Percentiles rank a stretch among this genome's conserved stretches.
Conservation (phyloP, 2,329 filamentous ascomycete species). For the Aspergillus sp. region DNA sequence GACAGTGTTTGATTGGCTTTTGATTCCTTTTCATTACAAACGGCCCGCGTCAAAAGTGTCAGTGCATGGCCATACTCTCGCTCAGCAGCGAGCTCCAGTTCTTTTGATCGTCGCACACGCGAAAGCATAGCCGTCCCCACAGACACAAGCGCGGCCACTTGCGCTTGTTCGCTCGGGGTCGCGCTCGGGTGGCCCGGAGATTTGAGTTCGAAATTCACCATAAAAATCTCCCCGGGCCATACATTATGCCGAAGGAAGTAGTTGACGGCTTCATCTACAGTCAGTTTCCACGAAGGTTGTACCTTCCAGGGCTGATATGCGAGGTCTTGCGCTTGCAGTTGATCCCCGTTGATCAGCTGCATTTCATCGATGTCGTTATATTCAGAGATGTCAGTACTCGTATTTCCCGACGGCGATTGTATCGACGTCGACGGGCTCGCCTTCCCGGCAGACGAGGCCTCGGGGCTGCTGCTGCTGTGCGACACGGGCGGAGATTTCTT, state of each 20-base stretch:
- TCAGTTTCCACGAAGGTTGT: constrained; percentile 27
- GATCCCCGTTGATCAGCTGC: constrained; percentile 16
- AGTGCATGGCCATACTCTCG: constrained; percentile 58
- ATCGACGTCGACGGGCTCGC: neutral
- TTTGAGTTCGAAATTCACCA: constrained; percentile 23
- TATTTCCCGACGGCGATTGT: neutral
- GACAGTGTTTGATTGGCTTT: constrained; percentile 48
- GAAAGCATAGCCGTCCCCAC: constrained; percentile 60
- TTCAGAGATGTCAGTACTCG: constrained; percentile 13
- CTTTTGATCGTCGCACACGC: constrained; percentile 51
- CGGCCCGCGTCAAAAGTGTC: constrained; percentile 39
- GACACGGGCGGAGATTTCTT: constrained; percentile 12
- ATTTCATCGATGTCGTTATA: constrained; percentile 21
- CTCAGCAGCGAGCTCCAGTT: constrained; percentile 50
- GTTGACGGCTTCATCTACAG: constrained; percentile 34
- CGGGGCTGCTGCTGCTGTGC: constrained; percentile 23
- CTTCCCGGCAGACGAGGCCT: constrained; percentile 2
- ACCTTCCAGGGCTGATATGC: constrained; percentile 15
- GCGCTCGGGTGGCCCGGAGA: constrained; percentile 20
- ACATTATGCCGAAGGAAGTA: constrained; percentile 39
- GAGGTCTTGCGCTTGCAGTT: constrained; percentile 10
- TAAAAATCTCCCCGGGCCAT: constrained; percentile 29
- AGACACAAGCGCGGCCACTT: constrained; percentile 54
- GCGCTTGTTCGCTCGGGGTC: constrained; percentile 29
- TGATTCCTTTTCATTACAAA: constrained; percentile 35